Conservation (phyloP, 768 basidiomycete species). For the Lactifluus subvellereus region DNA sequence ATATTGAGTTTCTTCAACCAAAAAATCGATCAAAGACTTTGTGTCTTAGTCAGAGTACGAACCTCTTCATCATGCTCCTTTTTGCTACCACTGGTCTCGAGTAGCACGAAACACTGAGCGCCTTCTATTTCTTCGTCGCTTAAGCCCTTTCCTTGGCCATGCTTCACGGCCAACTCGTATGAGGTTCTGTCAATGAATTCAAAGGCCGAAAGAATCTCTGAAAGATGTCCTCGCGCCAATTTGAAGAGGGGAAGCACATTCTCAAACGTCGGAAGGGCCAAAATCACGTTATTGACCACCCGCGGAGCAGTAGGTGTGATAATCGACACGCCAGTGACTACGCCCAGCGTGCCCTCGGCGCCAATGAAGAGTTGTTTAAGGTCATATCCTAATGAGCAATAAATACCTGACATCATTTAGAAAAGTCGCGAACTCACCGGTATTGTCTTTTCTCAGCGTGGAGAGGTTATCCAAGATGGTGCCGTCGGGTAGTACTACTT, state of each 20-base stretch:
- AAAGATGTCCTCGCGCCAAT: conserved; percentile 72
- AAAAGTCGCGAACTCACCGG: conserved; percentile 47
- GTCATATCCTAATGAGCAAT: conserved; percentile 68
- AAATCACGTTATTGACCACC: conserved; percentile 86
- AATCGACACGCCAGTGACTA: conserved; percentile 94
- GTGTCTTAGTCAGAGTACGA: conserved; percentile 15
- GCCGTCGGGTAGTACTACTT: conserved; percentile 93
- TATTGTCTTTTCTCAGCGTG: conserved; percentile 95
- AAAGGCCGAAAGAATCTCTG: conserved; percentile 95
- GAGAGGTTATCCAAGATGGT: conserved; percentile 84
- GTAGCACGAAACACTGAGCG: conserved; percentile 82
- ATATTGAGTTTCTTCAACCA: conserved; percentile 69
- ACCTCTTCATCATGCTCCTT: conserved; percentile 94
- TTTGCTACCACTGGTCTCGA: conserved; percentile 92
- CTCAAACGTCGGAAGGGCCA: conserved; percentile 82
- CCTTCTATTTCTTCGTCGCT: conserved; percentile 67
- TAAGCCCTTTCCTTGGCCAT: conserved; percentile 74
- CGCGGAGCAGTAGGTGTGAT: conserved; percentile 78
- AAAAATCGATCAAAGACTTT: conserved; percentile 1
- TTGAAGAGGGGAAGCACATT: conserved; percentile 83
- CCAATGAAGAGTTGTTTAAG: conserved; percentile 98
- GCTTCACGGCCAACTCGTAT: conserved; percentile 78
- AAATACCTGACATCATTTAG: neutral
- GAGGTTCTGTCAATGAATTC: conserved; percentile 90
- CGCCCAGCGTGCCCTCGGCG: conserved; percentile 91